Percentiles rank a stretch among this genome's conserved stretches.
These are phyloP conservation scores for Ploettnerulaceae sp. DNA, from an alignment of 2,329 filamentous ascomycete species.

Conservation along the genomic window DNA sequence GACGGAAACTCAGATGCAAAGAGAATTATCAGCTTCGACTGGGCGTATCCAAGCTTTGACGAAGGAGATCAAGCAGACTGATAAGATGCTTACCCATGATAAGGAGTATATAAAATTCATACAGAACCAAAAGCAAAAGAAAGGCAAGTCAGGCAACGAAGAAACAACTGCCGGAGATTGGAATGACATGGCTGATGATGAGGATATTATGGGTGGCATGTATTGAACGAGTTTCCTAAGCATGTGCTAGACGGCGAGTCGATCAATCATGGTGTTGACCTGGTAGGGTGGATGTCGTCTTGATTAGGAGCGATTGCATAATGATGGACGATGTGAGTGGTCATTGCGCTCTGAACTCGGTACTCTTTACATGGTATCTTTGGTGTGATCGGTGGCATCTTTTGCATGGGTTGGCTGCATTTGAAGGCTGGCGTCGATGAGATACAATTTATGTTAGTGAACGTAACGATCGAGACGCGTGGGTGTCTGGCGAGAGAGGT, in stretches of 20 bases:
- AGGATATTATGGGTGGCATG: constrained; percentile 30
- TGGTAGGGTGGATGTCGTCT: neutral
- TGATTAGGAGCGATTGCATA: constrained; percentile 12
- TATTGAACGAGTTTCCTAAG: constrained; percentile 11
- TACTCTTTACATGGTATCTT: constrained; percentile 11
- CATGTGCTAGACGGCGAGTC: constrained; percentile 1
- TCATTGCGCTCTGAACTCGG: constrained; percentile 8
- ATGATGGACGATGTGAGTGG: constrained; percentile 11
- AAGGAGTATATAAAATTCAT: constrained; percentile 48
- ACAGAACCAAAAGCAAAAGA: constrained; percentile 40
- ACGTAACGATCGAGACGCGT: no score
- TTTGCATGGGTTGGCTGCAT: constrained; percentile 19
- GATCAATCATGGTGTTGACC: neutral
- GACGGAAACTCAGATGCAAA: constrained; percentile 47
- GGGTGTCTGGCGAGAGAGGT: no score
- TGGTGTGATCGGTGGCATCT: constrained; percentile 13
- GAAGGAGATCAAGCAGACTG: constrained; percentile 46
- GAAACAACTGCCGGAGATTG: constrained; percentile 22
- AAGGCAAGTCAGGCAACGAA: constrained; percentile 3
- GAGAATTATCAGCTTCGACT: constrained; percentile 41
- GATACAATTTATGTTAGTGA: neutral
- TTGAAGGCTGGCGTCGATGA: constrained; percentile 13
- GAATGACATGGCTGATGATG: constrained; percentile 28
- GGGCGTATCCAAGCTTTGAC: constrained; percentile 42
- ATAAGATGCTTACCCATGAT: constrained; percentile 50